Conservation (phyloP, 1,284 basidiomycete genomes). For the Fereydounia khargensis region DNA sequence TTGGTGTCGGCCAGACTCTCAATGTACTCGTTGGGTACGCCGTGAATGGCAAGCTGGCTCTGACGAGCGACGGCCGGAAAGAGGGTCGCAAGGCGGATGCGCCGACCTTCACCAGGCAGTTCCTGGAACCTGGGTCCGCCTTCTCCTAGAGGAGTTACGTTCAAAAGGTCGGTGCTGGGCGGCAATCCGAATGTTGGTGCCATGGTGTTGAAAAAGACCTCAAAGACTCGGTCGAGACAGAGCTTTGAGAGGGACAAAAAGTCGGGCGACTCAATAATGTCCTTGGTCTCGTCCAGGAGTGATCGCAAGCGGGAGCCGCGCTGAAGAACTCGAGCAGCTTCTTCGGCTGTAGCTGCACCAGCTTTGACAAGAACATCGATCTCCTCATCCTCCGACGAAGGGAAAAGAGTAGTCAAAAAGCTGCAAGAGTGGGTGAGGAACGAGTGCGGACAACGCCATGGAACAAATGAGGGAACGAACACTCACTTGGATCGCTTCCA, state of each 20-base stretch:
- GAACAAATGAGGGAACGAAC: conserved; percentile 1
- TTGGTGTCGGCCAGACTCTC: conserved; percentile 61
- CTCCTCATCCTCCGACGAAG: conserved; percentile 37
- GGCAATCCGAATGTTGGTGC: conserved; percentile 55
- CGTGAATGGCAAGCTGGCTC: conserved; percentile 70
- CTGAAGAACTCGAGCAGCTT: conserved; percentile 4
- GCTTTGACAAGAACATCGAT: conserved; percentile 43
- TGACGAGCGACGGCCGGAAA: conserved; percentile 75
- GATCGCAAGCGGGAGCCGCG: conserved; percentile 64
- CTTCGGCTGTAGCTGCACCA: conserved; percentile 35
- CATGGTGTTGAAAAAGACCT: conserved; percentile 64
- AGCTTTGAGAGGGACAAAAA: conserved; percentile 69
- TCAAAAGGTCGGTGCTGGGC: conserved; percentile 7
- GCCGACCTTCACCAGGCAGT: conserved; percentile 58
- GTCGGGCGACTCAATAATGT: conserved; percentile 68
- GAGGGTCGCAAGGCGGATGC: conserved; percentile 70
- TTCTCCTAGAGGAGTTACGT: conserved; percentile 59
- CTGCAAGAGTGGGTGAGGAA: not conserved
- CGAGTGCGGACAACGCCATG: not conserved
- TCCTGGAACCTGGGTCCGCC: conserved; percentile 18
- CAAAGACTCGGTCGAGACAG: conserved; percentile 69
- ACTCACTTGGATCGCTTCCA: conserved; percentile 15
- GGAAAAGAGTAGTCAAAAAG: conserved; percentile 43
- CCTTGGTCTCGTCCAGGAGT: conserved; percentile 70
- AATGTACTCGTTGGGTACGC: conserved; percentile 75